Conservation (phyloP, 306 rosid genomes). For the Cicer judaicum region DNA sequence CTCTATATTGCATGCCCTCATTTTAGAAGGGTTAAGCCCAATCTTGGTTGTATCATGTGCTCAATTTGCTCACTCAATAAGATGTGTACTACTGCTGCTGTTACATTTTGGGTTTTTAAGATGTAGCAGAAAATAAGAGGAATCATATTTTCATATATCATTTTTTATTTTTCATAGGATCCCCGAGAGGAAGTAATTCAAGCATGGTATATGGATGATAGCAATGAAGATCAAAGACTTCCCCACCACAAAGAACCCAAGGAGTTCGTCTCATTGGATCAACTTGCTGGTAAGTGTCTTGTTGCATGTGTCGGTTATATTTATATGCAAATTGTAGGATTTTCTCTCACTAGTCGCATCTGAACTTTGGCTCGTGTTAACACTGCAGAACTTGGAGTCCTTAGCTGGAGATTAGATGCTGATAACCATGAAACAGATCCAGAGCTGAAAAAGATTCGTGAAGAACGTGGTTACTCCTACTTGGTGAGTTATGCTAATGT, state of each 20-base stretch:
- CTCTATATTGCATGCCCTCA: neutral
- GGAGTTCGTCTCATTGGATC: slow-evolving; percentile 78
- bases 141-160: slow-evolving; percentile 33
- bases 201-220: slow-evolving; percentile 99
- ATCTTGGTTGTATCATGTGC: neutral
- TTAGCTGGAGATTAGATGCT: slow-evolving; percentile 91
- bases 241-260: slow-evolving; percentile 90
- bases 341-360: neutral
- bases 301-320: slow-evolving; percentile 20
- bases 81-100: neutral
- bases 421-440: slow-evolving; percentile 85
- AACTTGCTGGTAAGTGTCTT: slow-evolving; percentile 70
- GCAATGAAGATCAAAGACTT: slow-evolving; percentile 88
- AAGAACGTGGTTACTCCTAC: slow-evolving; percentile 89
- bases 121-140: slow-evolving; percentile 33
- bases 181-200: slow-evolving; percentile 91
- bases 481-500: slow-evolving; percentile 56
- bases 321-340: slow-evolving; percentile 12
- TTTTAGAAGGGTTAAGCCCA: neutral
- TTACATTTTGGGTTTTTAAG: slow-evolving; percentile 10
- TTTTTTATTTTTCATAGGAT: slow-evolving; percentile 57
- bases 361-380: slow-evolving; percentile 22
- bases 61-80: neutral
- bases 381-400: slow-evolving; percentile 92
- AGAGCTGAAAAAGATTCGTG: slow-evolving; percentile 89